Evolutionary conservation across 345 rosid species (phyloP), one percentile per base, ranked within the genome.

Genomic region (Citrus glauca): DNA sequence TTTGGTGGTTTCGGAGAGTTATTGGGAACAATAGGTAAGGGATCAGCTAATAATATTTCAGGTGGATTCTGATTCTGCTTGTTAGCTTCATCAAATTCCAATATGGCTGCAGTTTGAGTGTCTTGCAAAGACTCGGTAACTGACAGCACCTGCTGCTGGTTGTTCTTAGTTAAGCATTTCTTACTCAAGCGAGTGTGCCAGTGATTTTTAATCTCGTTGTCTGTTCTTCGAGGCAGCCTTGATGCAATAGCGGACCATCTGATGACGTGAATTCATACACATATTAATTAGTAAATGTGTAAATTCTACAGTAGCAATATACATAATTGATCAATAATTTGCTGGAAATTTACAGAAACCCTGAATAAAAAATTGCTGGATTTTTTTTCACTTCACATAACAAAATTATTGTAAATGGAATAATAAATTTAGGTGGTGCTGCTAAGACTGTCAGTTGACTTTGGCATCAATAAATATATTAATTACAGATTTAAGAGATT

Each of bases 171-270:
- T 1, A 19, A 35, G 42, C 24, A 22, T 33, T 66, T 66, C 42
- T 66, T 66, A 4, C 20, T 1, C 59, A 87, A 73, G 77, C 81
- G 79, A 65, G 85, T 79, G 53, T 87, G 77, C 92, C 89, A 89
- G 35, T 74, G 73, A 71, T 89, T 86, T 35, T 66, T 66, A 35
- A 66, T 35, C 25, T 66, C 69, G 45, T 66, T 66, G 69, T 66
- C 45, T 20, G 69, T 66, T 66, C 88, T 84, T 66, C 89, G 86
- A 0, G 87, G 88, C 14, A 88, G 66, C 40, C 55, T 82, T 27
- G 89, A 82, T 33, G 93, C 91, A 55, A 88, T 90, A 28, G 80
- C 67, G 22, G 89, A 83, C 93, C 91, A 90, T 81, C 91, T 88
- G 78, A 59, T n/a, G n/a, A 59, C 13, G 22, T 28, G 5, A 32